phyloP scores from a whole-genome alignment of 1,139 yeast species.

The Sugiyamaella xylanicola region DNA sequence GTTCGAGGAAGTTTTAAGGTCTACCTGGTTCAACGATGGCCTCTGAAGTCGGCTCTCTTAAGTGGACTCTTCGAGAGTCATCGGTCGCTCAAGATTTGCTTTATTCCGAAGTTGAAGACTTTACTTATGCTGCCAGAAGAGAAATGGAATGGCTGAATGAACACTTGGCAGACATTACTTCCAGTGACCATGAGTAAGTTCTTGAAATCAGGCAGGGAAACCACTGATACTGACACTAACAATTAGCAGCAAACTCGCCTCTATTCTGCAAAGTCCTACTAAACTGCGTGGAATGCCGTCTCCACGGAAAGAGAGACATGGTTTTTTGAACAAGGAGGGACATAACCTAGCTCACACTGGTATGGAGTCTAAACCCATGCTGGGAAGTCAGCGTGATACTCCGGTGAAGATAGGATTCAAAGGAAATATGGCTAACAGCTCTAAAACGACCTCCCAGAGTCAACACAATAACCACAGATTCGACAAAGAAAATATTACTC shows the following conservation, averaged over 20 bases:
- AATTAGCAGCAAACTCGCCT: not conserved
- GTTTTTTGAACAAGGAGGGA: not conserved
- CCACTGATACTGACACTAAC: slow-evolving; percentile 30
- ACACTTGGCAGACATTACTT: slow-evolving; percentile 38
- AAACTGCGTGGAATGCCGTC: not conserved
- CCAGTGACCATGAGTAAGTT: slow-evolving; percentile 13
- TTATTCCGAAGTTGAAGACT: slow-evolving; percentile 43
- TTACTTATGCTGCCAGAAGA: slow-evolving; percentile 44
- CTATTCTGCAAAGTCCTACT: slow-evolving; percentile 11
- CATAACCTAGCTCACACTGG: not conserved
- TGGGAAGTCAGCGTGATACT: not conserved
- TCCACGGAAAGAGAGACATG: slow-evolving; percentile 8
- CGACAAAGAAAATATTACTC: slow-evolving; percentile 8
- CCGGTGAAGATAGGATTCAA: not conserved
- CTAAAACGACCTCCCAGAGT: not conserved
- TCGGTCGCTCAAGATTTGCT: slow-evolving; percentile 39
- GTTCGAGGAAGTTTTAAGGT: no score
- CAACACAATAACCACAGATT: not conserved
- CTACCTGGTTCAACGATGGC: slow-evolving; percentile 4
- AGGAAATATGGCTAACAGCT: not conserved
- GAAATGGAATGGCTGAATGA: slow-evolving; percentile 48
- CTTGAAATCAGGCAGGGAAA: slow-evolving; percentile 22
- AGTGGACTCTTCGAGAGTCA: slow-evolving; percentile 51
- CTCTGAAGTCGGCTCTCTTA: slow-evolving; percentile 44
- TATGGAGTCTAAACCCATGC: not conserved